Percentiles rank a stretch among this genome's conserved stretches.
phyloP scores from a whole-genome alignment of 139 green algal genomes.

The Desmodesmus armatus region DNA sequence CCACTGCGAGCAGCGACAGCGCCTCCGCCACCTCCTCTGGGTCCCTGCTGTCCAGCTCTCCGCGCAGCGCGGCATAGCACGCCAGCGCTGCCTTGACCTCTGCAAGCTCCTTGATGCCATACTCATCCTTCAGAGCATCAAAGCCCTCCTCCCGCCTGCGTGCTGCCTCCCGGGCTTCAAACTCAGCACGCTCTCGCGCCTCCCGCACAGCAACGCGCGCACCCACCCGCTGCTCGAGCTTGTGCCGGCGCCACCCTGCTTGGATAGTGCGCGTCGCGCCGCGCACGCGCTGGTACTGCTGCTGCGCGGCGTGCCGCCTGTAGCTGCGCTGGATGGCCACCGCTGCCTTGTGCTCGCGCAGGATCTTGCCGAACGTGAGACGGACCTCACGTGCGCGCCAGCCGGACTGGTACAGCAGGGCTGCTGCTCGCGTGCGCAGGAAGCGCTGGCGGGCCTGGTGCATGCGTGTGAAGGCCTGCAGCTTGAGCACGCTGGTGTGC shows the following conservation, averaged over 20 bases:
- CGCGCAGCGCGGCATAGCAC: conserved; percentile 20
- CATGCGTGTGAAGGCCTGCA: conserved; percentile 56
- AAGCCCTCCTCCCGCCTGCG: conserved; percentile 47
- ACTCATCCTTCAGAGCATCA: conserved; percentile 55
- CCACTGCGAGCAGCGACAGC: not conserved
- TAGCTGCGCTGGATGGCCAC: conserved; percentile 52
- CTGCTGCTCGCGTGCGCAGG: conserved; percentile 3
- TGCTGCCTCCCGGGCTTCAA: conserved; percentile 44
- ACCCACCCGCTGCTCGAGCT: conserved; percentile 50
- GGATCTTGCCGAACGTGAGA: conserved; percentile 19
- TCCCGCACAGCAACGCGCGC: conserved; percentile 46
- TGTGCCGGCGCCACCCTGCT: conserved; percentile 58
- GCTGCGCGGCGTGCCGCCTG: conserved; percentile 19
- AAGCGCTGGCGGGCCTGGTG: conserved; percentile 35
- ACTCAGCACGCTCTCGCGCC: conserved; percentile 46
- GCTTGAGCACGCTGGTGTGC: conserved; percentile 37
- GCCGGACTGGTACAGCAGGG: conserved; percentile 57
- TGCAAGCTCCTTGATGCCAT: conserved; percentile 54
- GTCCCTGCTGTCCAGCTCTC: conserved; percentile 21
- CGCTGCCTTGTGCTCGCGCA: conserved; percentile 48
- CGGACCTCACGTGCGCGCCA: conserved; percentile 49
- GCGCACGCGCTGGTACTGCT: conserved; percentile 41
- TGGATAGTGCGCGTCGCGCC: conserved; percentile 59
- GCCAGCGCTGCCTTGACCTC: conserved; percentile 63
- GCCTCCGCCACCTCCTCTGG: conserved; percentile 30